phyloP scores from a whole-genome alignment of 2,329 filamentous ascomycete species.

The Alternaria tenuissima region DNA sequence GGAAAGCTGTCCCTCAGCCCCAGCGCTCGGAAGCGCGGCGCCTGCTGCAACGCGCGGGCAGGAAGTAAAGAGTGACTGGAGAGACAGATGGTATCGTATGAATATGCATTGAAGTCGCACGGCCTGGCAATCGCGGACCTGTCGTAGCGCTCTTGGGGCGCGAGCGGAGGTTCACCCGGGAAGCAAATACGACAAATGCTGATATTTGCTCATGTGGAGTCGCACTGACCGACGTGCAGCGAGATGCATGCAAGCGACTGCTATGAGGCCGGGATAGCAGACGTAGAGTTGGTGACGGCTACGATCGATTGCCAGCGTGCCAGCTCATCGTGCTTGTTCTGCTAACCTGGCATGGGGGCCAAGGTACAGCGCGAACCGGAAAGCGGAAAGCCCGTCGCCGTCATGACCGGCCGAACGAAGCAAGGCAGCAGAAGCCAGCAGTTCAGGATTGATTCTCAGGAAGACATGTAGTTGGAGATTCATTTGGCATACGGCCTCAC shows the following conservation, averaged over 20 bases:
- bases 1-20: slow-evolving; percentile 23
- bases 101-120: slow-evolving; percentile 17
- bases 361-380: slow-evolving; percentile 21
- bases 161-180: slow-evolving; percentile 6
- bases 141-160: slow-evolving; percentile 5
- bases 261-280: slow-evolving; percentile 8
- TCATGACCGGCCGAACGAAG: slow-evolving; percentile 16
- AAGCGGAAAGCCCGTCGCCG: slow-evolving; percentile 11
- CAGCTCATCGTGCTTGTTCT: slow-evolving; percentile 23
- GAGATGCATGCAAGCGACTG: slow-evolving; percentile 22
- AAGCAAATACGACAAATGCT: slow-evolving; percentile 12
- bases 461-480: background rate
- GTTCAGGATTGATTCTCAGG: background rate
- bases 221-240: slow-evolving; percentile 18
- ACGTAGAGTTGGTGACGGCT: slow-evolving; percentile 17
- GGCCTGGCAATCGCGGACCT: slow-evolving; percentile 11
- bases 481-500: slow-evolving; percentile 5
- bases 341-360: slow-evolving; percentile 27
- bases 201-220: slow-evolving; percentile 17
- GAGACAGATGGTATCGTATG: slow-evolving; percentile 11
- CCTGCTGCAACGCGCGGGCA: slow-evolving; percentile 16
- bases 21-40: slow-evolving; percentile 27
- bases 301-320: slow-evolving; percentile 15
- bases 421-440: slow-evolving; percentile 8
- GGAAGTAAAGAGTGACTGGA: slow-evolving; percentile 16